Evolutionary conservation across 1,284 basidiomycete species (phyloP).

Genomic region (Ganoderma leucocontextum): DNA sequence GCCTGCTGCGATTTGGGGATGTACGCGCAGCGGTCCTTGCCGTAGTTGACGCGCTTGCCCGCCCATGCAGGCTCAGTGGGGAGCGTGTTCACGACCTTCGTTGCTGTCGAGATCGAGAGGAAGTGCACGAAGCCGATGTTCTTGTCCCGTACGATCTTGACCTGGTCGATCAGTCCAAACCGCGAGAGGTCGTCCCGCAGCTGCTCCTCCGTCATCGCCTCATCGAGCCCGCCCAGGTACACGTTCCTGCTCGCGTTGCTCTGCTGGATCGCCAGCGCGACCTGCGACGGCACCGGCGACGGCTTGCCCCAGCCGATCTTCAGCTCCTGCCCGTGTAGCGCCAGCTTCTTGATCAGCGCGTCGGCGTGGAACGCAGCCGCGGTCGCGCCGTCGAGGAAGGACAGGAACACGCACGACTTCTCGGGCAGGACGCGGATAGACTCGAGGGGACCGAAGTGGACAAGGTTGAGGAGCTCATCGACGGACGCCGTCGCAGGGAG

Average conservation of each 20-base stretch:
- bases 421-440: conserved; percentile 96
- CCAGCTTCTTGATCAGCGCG: conserved; percentile 90
- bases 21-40: conserved; percentile 95
- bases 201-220: conserved; percentile 88
- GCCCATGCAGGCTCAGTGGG: conserved; percentile 91
- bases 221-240: conserved; percentile 91
- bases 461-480: conserved; percentile 96
- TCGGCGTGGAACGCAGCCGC: conserved; percentile 96
- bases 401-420: conserved; percentile 98
- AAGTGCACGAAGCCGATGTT: conserved; percentile 98
- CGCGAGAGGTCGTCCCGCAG: conserved; percentile 86
- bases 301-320: conserved; percentile 98
- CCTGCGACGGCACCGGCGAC: conserved; percentile 84
- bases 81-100: conserved; percentile 92
- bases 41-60: conserved; percentile 94
- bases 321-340: conserved; percentile 91
- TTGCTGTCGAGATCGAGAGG: conserved; percentile 90
- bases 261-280: conserved; percentile 87
- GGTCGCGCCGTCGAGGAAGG: conserved; percentile 91
- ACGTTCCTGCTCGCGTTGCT: conserved; percentile 93
- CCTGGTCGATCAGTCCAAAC: conserved; percentile 96
- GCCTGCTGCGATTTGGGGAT: conserved; percentile 91
- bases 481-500: conserved; percentile 96
- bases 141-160: conserved; percentile 97
- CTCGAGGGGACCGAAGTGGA: conserved; percentile 97